Evolutionary conservation across 345 rosid species (phyloP), one percentile per base, ranked within the genome.

Genomic region (Dovyalis caffra): DNA sequence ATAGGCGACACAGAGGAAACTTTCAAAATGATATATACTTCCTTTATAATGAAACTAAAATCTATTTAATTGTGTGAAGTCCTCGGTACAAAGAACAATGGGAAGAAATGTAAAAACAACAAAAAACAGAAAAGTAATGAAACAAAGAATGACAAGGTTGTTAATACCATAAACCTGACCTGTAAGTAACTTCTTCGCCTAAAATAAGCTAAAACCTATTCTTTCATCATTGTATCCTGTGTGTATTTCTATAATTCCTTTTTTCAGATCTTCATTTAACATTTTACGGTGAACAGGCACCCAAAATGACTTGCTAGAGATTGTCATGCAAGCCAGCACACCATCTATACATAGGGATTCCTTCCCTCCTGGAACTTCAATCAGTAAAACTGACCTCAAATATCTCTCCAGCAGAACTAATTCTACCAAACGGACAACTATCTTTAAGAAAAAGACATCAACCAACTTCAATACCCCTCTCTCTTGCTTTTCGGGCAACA

Each of bases 381-480:
- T 26, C 26, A 62, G 47, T 68, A 71, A 74, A 80, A 69, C 84
- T 32, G 58, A 70, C 66, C 70, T 1, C 71, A 7, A 60, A n/a
- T 10, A 28, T 56, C 31, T 60, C 70, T 25, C 32, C 23, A 7
- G 9, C 32, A 20, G 20, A 70, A 63, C 60, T 45, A 76, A 65
- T 68, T 75, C 79, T 81, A 72, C 45, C 65, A 68, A 66, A 56
- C 70, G 16, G 69, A 60, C 23, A 4, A 14, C 60, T n/a, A 29
- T 47, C 37, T 31, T 53, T 9, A 15, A 69, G 45, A 34, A 64
- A 74, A 69, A 45, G 5, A n/a, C 49, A 65, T 85, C 77, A 84
- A 29, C 72, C 47, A 28, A 91, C 78, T 61, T 71, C 75, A 61
- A 94, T 89, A 64, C 93, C 98, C 76, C 83, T 87, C 79, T 82